Conservation (phyloP, 495 filamentous ascomycete species). For the Penicillium riverlandense region DNA sequence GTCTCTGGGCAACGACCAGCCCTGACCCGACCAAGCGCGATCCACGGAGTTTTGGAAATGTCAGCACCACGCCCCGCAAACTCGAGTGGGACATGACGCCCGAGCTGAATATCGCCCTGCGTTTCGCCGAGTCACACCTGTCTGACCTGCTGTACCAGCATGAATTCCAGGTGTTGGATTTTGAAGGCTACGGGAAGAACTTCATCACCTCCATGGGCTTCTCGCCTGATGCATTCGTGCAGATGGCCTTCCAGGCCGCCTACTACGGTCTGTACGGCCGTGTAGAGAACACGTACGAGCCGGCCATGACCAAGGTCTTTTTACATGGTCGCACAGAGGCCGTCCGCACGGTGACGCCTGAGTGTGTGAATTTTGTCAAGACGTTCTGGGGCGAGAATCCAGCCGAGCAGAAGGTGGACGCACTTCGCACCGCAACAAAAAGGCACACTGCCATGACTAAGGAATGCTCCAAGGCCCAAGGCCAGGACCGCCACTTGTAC, state of each 20-base stretch:
- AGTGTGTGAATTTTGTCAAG: conserved; percentile 77
- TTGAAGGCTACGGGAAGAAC: conserved; percentile 85
- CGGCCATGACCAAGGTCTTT: conserved; percentile 94
- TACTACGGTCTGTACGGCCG: conserved; percentile 97
- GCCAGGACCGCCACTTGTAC: conserved; percentile 91
- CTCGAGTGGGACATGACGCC: conserved; percentile 97
- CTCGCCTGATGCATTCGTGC: conserved; percentile 94
- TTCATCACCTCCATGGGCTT: conserved; percentile 97
- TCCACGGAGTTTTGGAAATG: conserved; percentile 87
- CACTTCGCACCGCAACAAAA: conserved; percentile 73
- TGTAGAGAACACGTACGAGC: conserved; percentile 92
- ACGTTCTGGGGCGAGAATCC: conserved; percentile 94
- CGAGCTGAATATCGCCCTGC: conserved; percentile 81
- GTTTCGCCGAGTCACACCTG: conserved; percentile 91
- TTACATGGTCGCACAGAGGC: conserved; percentile 94
- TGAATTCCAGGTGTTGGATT: conserved; percentile 90
- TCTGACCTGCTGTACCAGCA: conserved; percentile 95
- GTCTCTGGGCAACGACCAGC: conserved; percentile 81
- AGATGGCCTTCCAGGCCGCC: conserved; percentile 98
- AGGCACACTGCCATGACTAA: conserved; percentile 74
- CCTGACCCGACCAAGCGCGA: conserved; percentile 94
- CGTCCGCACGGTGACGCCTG: conserved; percentile 75
- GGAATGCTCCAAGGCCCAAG: conserved; percentile 84
- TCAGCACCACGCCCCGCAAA: conserved; percentile 90
- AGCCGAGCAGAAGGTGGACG: conserved; percentile 71